A percentile compares a stretch with the other conserved stretches of the same genome.
Evolutionary conservation across 2,329 filamentous ascomycete species (phyloP).

Genomic region (Pseudohalonectria lignicola): DNA sequence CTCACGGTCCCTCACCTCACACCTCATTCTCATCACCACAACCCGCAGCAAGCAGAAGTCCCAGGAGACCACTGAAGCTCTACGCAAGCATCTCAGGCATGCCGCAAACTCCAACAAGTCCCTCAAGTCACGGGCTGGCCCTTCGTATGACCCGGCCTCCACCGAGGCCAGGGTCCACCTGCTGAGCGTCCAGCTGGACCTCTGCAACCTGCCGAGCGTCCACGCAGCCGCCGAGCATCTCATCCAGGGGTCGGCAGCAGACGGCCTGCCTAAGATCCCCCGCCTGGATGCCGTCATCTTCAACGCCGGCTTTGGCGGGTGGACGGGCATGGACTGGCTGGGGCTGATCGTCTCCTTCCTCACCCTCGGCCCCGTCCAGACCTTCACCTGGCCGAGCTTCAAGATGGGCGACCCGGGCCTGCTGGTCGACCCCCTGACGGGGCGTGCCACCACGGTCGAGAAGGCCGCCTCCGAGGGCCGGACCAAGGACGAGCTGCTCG

Average conservation of each 20-base stretch:
- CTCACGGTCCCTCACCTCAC: conserved; percentile 52
- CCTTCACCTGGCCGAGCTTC: conserved; percentile 67
- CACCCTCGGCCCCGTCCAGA: conserved; percentile 49
- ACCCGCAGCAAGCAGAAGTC: conserved; percentile 70
- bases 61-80: conserved; percentile 53
- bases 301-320: conserved; percentile 84
- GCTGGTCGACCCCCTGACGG: conserved; percentile 32
- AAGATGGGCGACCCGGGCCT: conserved; percentile 50
- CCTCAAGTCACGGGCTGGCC: conserved; percentile 25
- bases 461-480: conserved; percentile 30
- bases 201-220: conserved; percentile 45
- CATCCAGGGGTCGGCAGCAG: conserved; percentile 25
- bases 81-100: conserved; percentile 51
- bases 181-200: conserved; percentile 45
- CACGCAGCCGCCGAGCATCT: conserved; percentile 36
- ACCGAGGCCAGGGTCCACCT: conserved; percentile 44
- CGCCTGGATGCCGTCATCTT: conserved; percentile 70
- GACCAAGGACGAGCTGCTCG: conserved; percentile 48
- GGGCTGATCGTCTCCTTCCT: conserved; percentile 41
- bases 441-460: conserved; percentile 10
- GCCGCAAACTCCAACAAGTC: conserved; percentile 26
- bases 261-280: conserved; percentile 45
- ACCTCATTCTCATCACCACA: conserved; percentile 72
- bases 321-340: conserved; percentile 66
- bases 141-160: conserved; percentile 26